Evolutionary conservation across 2,329 filamentous ascomycete genomes (phyloP).

Genomic region (Botrytis sinoallii): DNA sequence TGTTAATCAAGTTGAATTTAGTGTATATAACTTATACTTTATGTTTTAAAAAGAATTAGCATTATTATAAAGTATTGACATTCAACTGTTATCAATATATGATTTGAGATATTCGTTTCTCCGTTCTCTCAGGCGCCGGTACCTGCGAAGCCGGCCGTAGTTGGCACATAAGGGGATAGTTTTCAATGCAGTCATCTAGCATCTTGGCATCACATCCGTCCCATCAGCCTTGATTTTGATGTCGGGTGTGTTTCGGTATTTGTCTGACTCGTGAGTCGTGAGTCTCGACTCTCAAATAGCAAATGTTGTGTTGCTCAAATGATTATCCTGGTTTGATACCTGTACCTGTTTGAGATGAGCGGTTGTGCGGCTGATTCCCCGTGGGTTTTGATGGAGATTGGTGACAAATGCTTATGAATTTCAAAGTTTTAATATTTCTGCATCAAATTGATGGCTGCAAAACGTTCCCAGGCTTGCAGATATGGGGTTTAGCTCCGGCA

Average conservation of each 20-base stretch:
- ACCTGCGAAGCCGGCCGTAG: background rate
- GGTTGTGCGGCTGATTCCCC: background rate
- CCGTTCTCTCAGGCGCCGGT: background rate
- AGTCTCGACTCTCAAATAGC: background rate
- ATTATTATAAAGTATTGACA: background rate
- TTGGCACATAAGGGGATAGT: background rate
- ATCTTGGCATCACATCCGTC: background rate
- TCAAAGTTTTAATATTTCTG: background rate
- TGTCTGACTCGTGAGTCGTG: background rate
- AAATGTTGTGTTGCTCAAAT: background rate
- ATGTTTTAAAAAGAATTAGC: background rate
- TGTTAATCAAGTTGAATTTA: background rate
- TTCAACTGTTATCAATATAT: background rate
- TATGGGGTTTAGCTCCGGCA: conserved; percentile 1
- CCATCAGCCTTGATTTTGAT: background rate
- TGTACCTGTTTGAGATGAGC: background rate
- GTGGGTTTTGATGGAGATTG: background rate
- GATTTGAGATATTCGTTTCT: background rate
- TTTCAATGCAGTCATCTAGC: background rate
- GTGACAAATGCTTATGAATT: background rate
- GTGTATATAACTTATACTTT: background rate
- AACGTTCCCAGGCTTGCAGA: background rate
- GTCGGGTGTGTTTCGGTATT: background rate
- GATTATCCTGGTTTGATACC: background rate
- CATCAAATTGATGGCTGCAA: background rate